Evolutionary conservation across 2,329 filamentous ascomycete genomes (phyloP).

Genomic region (Beauveria brongniartii): DNA sequence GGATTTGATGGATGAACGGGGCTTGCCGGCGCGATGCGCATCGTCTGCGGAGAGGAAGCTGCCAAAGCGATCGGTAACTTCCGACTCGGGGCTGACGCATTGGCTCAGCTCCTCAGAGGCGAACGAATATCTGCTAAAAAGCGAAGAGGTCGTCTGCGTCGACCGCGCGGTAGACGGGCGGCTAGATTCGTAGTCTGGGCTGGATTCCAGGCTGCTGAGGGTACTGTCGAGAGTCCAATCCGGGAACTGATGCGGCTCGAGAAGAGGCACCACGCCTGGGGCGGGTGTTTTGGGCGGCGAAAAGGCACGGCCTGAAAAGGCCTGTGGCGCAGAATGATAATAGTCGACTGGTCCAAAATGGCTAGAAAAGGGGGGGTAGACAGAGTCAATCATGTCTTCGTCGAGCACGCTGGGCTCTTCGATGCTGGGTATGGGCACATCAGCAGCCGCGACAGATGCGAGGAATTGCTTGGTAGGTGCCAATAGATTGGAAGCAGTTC

Average conservation of each 20-base stretch:
- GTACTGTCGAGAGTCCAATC: conserved; percentile 52
- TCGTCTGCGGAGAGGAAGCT: conserved; percentile 22
- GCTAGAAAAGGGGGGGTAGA: conserved; percentile 15
- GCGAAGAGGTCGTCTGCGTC: conserved; percentile 48
- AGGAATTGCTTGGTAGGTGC: conserved; percentile 59
- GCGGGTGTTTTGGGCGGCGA: conserved; percentile 54
- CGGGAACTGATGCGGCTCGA: conserved; percentile 42
- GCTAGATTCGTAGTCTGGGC: conserved; percentile 50
- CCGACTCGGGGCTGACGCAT: conserved; percentile 42
- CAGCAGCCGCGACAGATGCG: conserved; percentile 57
- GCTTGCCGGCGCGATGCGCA: conserved; percentile 24
- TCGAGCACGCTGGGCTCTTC: conserved; percentile 44
- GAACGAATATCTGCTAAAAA: conserved; percentile 49
- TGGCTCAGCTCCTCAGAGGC: conserved; percentile 46
- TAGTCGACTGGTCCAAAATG: conserved; percentile 25
- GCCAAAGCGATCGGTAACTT: conserved; percentile 19
- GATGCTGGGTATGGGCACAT: conserved; percentile 57
- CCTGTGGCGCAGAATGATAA: conserved; percentile 19
- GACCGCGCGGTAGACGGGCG: conserved; percentile 52
- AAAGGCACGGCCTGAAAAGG: conserved; percentile 33
- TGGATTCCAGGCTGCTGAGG: conserved; percentile 50
- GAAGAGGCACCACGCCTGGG: conserved; percentile 35
- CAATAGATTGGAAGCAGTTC: conserved; percentile 42
- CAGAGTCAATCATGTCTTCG: conserved; percentile 34
- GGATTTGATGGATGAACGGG: conserved; percentile 20